phyloP scores from a whole-genome alignment of 805 yeast species.

The Pichia pseudocactophila region DNA sequence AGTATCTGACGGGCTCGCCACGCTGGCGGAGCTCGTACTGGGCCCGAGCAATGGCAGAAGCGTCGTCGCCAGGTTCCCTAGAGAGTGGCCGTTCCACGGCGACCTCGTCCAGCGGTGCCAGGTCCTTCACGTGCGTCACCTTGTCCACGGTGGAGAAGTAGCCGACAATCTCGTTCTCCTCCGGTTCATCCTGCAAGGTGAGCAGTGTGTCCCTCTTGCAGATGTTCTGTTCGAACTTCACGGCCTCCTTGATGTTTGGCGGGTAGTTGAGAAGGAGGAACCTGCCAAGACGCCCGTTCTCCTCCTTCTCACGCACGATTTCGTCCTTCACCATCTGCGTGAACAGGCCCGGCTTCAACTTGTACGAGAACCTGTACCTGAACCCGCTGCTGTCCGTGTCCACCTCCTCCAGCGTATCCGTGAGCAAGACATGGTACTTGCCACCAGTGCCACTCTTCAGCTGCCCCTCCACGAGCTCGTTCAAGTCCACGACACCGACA shows the following conservation, averaged over 20 bases:
- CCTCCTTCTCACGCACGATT: slow-evolving; percentile 17
- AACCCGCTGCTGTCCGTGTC: slow-evolving; percentile 23
- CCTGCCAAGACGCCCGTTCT: slow-evolving; percentile 32
- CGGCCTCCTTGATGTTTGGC: slow-evolving; percentile 52
- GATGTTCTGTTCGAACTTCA: slow-evolving; percentile 65
- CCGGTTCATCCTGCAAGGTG: slow-evolving; percentile 22
- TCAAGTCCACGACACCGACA: slow-evolving; percentile 42
- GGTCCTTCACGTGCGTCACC: slow-evolving; percentile 23
- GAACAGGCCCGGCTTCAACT: slow-evolving; percentile 35
- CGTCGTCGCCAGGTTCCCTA: neutral
- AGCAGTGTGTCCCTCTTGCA: slow-evolving; percentile 38
- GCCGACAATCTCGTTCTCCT: slow-evolving; percentile 45
- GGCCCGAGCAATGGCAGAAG: slow-evolving; percentile 9
- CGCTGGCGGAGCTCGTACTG: slow-evolving; percentile 16
- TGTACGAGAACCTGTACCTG: slow-evolving; percentile 24
- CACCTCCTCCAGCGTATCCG: slow-evolving; percentile 27
- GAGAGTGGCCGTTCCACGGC: no score
- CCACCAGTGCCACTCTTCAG: slow-evolving; percentile 31
- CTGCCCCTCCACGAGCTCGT: slow-evolving; percentile 38
- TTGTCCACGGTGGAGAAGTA: slow-evolving; percentile 64
- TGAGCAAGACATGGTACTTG: slow-evolving; percentile 44
- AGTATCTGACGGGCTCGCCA: slow-evolving; percentile 16
- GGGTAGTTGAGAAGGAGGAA: slow-evolving; percentile 55
- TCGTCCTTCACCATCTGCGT: slow-evolving; percentile 40
- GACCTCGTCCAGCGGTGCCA: no score